A percentile compares a stretch with the other conserved stretches of the same genome.
Evolutionary conservation across 306 rosid species (phyloP).

Genomic region (Leucaena leucocephala): DNA sequence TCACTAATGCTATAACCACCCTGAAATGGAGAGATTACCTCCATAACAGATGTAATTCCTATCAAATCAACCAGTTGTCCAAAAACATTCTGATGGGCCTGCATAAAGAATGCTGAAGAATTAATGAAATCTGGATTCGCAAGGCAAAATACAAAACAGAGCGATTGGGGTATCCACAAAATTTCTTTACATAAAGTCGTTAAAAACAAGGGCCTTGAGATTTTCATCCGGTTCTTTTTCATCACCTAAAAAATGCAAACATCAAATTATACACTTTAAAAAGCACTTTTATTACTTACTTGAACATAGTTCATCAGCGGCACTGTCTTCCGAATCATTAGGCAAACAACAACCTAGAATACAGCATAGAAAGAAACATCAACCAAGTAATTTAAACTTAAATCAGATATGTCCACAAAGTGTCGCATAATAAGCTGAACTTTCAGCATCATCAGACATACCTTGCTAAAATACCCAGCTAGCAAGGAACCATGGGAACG

Average conservation of each 20-base stretch:
- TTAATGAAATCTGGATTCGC: slow-evolving; percentile 34
- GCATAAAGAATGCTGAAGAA: slow-evolving; percentile 41
- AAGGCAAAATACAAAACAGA: slow-evolving; percentile 22
- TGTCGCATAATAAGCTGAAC: slow-evolving; percentile 12
- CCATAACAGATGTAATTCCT: slow-evolving; percentile 98
- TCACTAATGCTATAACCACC: slow-evolving; percentile 13
- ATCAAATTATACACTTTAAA: slow-evolving; percentile 6
- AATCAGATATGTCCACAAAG: neutral
- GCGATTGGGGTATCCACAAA: neutral
- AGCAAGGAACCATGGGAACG: slow-evolving; percentile 74
- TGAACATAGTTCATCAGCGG: slow-evolving; percentile 93
- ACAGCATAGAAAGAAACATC: slow-evolving; percentile 27
- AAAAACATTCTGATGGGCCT: slow-evolving; percentile 91
- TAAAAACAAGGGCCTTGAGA: slow-evolving; percentile 21
- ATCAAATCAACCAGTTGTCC: slow-evolving; percentile 91
- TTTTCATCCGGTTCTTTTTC: slow-evolving; percentile 6
- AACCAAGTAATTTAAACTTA: slow-evolving; percentile 15
- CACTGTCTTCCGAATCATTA: slow-evolving; percentile 91
- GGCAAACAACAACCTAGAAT: slow-evolving; percentile 82
- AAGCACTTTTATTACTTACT: slow-evolving; percentile 55
- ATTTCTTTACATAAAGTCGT: slow-evolving; percentile 5
- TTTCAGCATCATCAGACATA: slow-evolving; percentile 36
- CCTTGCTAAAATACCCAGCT: slow-evolving; percentile 99
- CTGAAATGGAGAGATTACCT: slow-evolving; percentile 52
- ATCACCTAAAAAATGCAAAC: slow-evolving; percentile 3